Base-by-base conservation (phyloP, 2,329 filamentous ascomycete genomes). In the Trichophaea hybrida region DNA sequence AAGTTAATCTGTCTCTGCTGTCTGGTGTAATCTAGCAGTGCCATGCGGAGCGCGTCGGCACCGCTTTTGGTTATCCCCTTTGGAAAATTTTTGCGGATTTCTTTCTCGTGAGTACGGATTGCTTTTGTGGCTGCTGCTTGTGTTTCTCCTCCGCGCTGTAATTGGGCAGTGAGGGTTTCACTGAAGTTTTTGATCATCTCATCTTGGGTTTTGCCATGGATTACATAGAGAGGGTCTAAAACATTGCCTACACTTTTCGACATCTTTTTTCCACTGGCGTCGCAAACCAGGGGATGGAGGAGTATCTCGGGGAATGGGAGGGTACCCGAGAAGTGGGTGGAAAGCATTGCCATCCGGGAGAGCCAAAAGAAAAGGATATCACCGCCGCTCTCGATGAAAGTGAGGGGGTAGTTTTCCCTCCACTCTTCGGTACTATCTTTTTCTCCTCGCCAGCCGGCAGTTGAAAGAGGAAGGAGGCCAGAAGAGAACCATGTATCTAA, bases 291-390 rank as follows among this genome's bases (percentile, higher is more conserved):
- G 4, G 66, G 63, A 38, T 69, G 67, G 31, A 66, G 61, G 38
- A 66, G 43, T 40, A 69, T 60, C 46, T 69, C 67, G 40, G 52
- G 46, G 56, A 69, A 69, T 6, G 67, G 66, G 2, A 67, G 43
- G 24, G 64, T 54, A 10, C 61, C 65, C 2, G 62, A 64, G 35
- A 69, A 61, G 55, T 63, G 65, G 31, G 65, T 61, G 38, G 62
- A 65, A 58, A 68, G 61, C 62, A 67, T 64, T 5, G 64, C 60
- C 67, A 68, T 68, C 35, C 64, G 61, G 33, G 66, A 63, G 33
- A 68, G 56, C 66, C 67, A 68, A 53, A 64, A 68, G 52, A 65
- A 61, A n/a, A 67, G 40, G 44, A 65, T 68, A 58, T 68, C 67
- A 2, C 61, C 52, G 7, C 67, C 67, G 24, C 65, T 68, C 57